phyloP scores from a whole-genome alignment of 2,329 filamentous ascomycete species.

The Anisogramma anomala region DNA sequence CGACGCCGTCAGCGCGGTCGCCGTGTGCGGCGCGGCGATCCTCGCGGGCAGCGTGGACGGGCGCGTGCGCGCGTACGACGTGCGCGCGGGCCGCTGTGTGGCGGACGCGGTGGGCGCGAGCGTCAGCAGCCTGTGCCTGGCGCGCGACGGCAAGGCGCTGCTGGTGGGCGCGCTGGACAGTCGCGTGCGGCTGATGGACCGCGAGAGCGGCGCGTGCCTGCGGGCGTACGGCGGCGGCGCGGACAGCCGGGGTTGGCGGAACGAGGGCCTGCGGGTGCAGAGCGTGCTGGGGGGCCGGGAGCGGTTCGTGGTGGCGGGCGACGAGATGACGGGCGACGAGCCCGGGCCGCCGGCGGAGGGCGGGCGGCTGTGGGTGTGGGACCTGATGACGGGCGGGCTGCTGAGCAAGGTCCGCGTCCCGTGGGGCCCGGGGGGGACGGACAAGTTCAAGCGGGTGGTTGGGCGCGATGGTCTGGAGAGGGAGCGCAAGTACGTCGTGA shows the following conservation, averaged over 20 bases:
- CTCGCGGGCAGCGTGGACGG: constrained; percentile 76
- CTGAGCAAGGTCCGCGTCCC: constrained; percentile 49
- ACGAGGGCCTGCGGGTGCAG: constrained; percentile 63
- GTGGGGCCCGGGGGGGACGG: constrained; percentile 41
- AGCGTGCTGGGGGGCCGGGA: constrained; percentile 66
- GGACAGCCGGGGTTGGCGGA: constrained; percentile 34
- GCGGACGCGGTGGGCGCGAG: constrained; percentile 58
- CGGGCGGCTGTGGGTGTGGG: constrained; percentile 68
- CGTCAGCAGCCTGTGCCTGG: constrained; percentile 66
- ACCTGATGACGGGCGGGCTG: constrained; percentile 62
- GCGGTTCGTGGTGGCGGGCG: constrained; percentile 67
- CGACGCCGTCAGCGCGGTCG: constrained; percentile 51
- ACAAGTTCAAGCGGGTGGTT: constrained; percentile 39
- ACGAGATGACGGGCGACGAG: constrained; percentile 43
- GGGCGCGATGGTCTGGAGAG: constrained; percentile 51
- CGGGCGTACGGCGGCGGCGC: constrained; percentile 53
- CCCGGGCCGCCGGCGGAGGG: constrained; percentile 22
- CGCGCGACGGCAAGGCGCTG: constrained; percentile 61
- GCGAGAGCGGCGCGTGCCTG: constrained; percentile 59
- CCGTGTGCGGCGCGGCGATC: constrained; percentile 44
- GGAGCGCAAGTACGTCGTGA: constrained; percentile 47
- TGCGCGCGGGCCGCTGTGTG: constrained; percentile 59
- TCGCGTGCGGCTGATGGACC: constrained; percentile 69
- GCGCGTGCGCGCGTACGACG: constrained; percentile 67
- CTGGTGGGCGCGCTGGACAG: constrained; percentile 68